Evolutionary conservation across 176 grass and related monocot species (phyloP).

Genomic region (Eleusine indica): DNA sequence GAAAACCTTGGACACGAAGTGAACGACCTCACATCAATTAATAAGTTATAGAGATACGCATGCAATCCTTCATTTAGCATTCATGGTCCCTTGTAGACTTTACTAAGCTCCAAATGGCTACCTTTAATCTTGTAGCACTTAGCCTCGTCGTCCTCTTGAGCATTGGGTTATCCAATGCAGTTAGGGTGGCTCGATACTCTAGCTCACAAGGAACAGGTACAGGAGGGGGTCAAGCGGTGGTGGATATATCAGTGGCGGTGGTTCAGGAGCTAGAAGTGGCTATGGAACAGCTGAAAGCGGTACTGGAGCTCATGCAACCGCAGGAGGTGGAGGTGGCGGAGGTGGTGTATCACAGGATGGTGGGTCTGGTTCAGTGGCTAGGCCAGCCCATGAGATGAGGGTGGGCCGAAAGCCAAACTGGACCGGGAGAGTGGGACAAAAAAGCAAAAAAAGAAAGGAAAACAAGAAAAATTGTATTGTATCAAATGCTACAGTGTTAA

Average conservation of each 20-base stretch:
- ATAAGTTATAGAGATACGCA: conserved; percentile 29
- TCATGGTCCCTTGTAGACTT: background rate
- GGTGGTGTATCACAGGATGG: background rate
- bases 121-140: conserved; percentile 10
- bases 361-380: background rate
- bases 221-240: conserved; percentile 15
- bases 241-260: background rate
- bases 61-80: background rate
- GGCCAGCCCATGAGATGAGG: no score
- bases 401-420: no score
- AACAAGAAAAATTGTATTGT: no score
- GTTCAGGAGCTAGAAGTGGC: background rate
- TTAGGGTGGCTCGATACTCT: conserved; percentile 24
- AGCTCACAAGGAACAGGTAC: background rate
- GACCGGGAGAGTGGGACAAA: no score
- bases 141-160: background rate
- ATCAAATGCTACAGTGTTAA: no score
- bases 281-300: background rate
- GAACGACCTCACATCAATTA: no score
- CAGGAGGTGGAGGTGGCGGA: background rate
- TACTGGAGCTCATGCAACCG: background rate
- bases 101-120: conserved; percentile 14
- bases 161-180: conserved; percentile 29
- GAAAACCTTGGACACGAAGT: background rate
- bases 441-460: no score